These are phyloP conservation scores for Trifolium pratense DNA, from an alignment of 306 rosid species.

Conservation along the genomic window DNA sequence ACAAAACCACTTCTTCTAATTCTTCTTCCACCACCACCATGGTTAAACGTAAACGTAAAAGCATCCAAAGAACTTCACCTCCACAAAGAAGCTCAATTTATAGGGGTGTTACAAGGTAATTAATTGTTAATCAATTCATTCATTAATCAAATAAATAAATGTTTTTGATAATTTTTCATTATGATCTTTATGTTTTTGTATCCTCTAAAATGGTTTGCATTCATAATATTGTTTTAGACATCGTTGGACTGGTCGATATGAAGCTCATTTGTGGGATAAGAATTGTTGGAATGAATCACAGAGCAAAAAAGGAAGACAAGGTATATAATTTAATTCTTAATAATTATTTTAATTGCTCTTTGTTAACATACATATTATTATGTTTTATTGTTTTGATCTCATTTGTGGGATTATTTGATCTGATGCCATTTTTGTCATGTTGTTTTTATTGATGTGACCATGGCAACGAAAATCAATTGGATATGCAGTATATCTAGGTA, in stretches of 20 bases:
- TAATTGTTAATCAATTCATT: background rate
- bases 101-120: constrained; percentile 97
- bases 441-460: background rate
- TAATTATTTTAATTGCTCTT: background rate
- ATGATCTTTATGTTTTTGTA: background rate
- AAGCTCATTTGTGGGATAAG: constrained; percentile 99
- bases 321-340: constrained; percentile 44
- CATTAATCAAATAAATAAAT: background rate
- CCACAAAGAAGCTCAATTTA: constrained; percentile 82
- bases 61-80: constrained; percentile 68
- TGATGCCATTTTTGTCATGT: background rate
- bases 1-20: constrained; percentile 33
- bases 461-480: constrained; percentile 43
- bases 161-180: background rate
- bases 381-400: background rate
- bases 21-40: background rate
- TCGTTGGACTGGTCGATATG: constrained; percentile 96
- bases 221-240: constrained; percentile 52
- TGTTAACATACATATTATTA: background rate
- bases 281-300: constrained; percentile 90
- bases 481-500: constrained; percentile 90
- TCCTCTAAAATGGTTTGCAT: background rate
- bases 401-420: background rate
- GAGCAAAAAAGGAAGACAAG: constrained; percentile 97
- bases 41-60: constrained; percentile 66